Evolutionary conservation across 2,329 filamentous ascomycete genomes (phyloP), one percentile per base, ranked within the genome.

Genomic region (Domatiomyces catenatus): DNA sequence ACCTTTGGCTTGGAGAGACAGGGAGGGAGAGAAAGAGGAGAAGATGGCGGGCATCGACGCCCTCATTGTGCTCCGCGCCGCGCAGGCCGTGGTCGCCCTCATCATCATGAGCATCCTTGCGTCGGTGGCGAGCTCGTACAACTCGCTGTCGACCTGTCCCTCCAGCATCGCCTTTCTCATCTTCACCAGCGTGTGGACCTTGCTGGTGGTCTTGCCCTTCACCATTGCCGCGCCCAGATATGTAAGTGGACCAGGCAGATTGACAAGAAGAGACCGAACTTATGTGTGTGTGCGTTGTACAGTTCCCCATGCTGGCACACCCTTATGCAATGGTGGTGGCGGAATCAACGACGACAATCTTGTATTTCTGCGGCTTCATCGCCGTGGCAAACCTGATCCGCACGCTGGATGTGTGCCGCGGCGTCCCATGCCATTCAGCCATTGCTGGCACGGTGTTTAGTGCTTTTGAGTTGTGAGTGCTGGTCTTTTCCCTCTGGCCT

Each of bases 301-400:
- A 39, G 20, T 71, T 80, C 59, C 72, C 76, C 2, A 69, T 70
- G 20, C 60, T 79, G 8, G 80, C 81, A 59, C 79, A 86, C 65
- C 76, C 74, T 48, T 77, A 79, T 48, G 78, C 74, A 44, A 76
- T 87, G 15, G 70, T 89, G 17, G 80, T 61, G 1, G 72, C 86
- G 28, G 84, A 93, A 61, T 72, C 71, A 46, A 58, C 92, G 20
- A 92, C 86, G 8, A 81, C 83, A 69, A 73, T 93, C 51, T 93
- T 93, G 71, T 94, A 88, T 88, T 92, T 95, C 62, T 81, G 83
- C 0, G 87, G 86, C 5, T 84, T 87, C 60, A 81, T 93, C 57
- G 86, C 86, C 0, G 43, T 56, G 6, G 86, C 83, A 0, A 81
- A 80, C 18, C 72, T 73, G 50, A 67, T 87, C 51, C 76, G 76